phyloP scores from a whole-genome alignment of 257 asterid species.

The Gentiana straminea region DNA sequence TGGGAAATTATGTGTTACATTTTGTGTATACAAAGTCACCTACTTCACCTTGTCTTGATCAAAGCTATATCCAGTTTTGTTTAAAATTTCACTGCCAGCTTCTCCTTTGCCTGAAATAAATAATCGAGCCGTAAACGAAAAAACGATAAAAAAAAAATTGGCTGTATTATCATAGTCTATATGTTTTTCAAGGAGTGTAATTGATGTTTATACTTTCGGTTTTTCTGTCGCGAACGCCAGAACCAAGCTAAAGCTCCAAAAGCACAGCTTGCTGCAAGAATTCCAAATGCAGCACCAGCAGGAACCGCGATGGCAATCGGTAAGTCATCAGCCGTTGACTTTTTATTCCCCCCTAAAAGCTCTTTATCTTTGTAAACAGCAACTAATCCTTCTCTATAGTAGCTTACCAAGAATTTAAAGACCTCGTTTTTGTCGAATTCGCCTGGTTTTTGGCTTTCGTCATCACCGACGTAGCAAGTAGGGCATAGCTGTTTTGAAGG shows the following conservation, averaged over 20 bases:
- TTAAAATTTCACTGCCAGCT: slow-evolving; percentile 19
- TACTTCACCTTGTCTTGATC: no score
- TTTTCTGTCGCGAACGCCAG: slow-evolving; percentile 92
- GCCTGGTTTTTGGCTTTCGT: slow-evolving; percentile 10
- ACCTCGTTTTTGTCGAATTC: slow-evolving; percentile 59
- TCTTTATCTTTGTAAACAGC: slow-evolving; percentile 49
- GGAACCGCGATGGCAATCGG: slow-evolving; percentile 71
- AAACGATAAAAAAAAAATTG: slow-evolving; percentile 22
- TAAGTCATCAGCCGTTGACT: slow-evolving; percentile 32
- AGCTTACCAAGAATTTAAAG: slow-evolving; percentile 42
- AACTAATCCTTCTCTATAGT: slow-evolving; percentile 54
- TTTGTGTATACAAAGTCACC: no score
- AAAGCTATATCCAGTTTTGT: no score
- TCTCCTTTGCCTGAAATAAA: slow-evolving; percentile 82
- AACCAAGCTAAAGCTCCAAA: slow-evolving; percentile 90
- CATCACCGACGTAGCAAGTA: slow-evolving; percentile 39
- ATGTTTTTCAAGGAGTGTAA: slow-evolving; percentile 66
- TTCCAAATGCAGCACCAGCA: slow-evolving; percentile 88
- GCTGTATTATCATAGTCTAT: slow-evolving; percentile 26
- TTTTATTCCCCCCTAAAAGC: slow-evolving; percentile 17
- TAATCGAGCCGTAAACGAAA: slow-evolving; percentile 19
- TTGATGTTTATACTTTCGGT: slow-evolving; percentile 79
- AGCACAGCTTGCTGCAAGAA: slow-evolving; percentile 93
- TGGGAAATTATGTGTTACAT: no score
- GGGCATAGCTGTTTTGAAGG: slow-evolving; percentile 79